Percentiles rank a stretch among this genome's conserved stretches.
phyloP scores from a whole-genome alignment of 2,329 filamentous ascomycete species.

The Penicillium oxalicum region DNA sequence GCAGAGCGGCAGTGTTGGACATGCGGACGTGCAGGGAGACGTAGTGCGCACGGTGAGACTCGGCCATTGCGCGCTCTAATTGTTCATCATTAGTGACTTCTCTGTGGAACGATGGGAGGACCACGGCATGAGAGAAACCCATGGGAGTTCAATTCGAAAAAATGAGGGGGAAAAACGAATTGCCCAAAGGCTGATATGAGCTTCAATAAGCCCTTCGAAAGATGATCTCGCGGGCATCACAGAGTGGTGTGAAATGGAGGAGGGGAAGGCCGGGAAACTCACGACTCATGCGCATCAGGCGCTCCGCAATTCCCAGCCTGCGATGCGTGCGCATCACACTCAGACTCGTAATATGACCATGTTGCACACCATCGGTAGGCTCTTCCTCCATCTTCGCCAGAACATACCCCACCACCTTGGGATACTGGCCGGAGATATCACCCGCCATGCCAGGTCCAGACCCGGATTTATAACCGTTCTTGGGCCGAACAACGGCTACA shows the following conservation, averaged over 20 bases:
- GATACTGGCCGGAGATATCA: constrained; percentile 54
- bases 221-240: not conserved
- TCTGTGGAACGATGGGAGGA: too few relatives aligned
- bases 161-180: too few relatives aligned
- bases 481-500: constrained; percentile 86
- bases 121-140: constrained; percentile 31
- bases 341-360: constrained; percentile 93
- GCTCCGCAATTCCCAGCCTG: constrained; percentile 85
- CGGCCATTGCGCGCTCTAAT: constrained; percentile 88
- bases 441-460: constrained; percentile 15
- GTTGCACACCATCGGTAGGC: constrained; percentile 78
- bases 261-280: constrained; percentile 32
- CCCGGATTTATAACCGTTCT: constrained; percentile 65
- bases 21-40: constrained; percentile 94
- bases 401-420: constrained; percentile 98
- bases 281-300: constrained; percentile 95
- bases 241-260: constrained; percentile 3
- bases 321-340: constrained; percentile 96
- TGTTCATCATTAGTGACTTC: too few relatives aligned
- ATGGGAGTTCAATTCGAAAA: constrained; percentile 45
- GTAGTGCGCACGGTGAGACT: constrained; percentile 85
- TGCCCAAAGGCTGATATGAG: too few relatives aligned
- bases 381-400: constrained; percentile 99
- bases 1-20: constrained; percentile 84
- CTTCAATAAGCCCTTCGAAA: too few relatives aligned